Conservation (phyloP, 495 filamentous ascomycete genomes). For the Trypethelium eluteriae region DNA sequence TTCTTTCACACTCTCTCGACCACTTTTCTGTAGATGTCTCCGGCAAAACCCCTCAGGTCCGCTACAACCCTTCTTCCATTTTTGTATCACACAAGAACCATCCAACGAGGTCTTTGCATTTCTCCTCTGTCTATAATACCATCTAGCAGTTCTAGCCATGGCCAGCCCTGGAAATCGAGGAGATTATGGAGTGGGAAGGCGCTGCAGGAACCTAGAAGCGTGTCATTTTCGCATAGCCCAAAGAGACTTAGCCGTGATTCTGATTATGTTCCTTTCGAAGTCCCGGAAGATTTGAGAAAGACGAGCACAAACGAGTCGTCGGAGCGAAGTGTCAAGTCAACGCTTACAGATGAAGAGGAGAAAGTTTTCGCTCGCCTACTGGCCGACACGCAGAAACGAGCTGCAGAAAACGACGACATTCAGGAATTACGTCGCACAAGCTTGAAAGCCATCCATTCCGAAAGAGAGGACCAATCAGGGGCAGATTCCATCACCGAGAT, state of each 20-base stretch:
- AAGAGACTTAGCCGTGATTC: background rate
- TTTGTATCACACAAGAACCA: slow-evolving; percentile 16
- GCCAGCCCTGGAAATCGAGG: background rate
- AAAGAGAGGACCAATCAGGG: background rate
- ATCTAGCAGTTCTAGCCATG: background rate
- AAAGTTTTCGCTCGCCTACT: background rate
- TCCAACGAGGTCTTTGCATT: slow-evolving; percentile 6
- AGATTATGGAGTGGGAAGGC: background rate
- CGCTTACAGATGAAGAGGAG: background rate
- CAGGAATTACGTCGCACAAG: background rate
- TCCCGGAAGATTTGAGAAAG: background rate
- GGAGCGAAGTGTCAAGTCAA: background rate
- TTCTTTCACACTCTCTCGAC: too few species aligned
- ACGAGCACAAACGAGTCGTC: background rate
- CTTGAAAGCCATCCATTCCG: background rate
- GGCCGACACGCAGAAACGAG: background rate
- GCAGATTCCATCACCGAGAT: background rate
- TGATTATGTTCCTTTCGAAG: slow-evolving; percentile 11
- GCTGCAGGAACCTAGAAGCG: background rate
- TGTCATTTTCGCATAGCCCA: background rate
- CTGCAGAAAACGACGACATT: background rate
- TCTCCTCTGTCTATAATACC: background rate
- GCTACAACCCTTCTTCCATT: slow-evolving; percentile 11
- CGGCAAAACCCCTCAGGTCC: background rate
- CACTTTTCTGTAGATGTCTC: too few species aligned